Conservation (phyloP, 1,139 yeast species). For the Arxiozyma bovina region DNA sequence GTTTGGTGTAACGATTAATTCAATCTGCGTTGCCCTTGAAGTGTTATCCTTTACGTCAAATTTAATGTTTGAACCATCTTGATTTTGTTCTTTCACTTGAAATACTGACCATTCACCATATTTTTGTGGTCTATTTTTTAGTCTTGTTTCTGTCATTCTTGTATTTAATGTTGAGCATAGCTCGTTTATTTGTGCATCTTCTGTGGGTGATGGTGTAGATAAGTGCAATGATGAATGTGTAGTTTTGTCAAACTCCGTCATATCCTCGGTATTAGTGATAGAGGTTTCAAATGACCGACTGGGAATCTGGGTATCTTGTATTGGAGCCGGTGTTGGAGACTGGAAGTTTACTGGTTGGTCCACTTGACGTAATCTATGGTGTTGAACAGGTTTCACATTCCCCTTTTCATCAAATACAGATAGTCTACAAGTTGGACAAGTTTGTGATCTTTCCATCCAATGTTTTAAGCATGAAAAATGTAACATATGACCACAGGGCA, state of each 20-base stretch:
- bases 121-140: background rate
- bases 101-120: background rate
- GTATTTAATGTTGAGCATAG: background rate
- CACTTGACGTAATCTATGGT: background rate
- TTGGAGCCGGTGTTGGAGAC: constrained; percentile 1
- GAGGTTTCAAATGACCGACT: background rate
- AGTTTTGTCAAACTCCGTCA: background rate
- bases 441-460: constrained; percentile 88
- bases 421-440: constrained; percentile 84
- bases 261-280: background rate
- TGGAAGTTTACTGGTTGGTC: background rate
- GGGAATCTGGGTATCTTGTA: background rate
- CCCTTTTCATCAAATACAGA: constrained; percentile 43
- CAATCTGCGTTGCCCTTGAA: background rate
- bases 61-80: background rate
- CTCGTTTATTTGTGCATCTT: background rate
- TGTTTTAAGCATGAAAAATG: constrained; percentile 86
- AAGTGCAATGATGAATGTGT: background rate
- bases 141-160: background rate
- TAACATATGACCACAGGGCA: constrained; percentile 77
- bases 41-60: background rate
- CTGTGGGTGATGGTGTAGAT: background rate
- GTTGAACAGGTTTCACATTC: constrained; percentile 4
- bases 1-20: background rate
- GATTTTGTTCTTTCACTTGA: background rate